Evolutionary conservation across 176 grass and related monocot genomes (phyloP), one percentile per base, ranked within the genome.

Genomic region (Coix lacrymajobi): DNA sequence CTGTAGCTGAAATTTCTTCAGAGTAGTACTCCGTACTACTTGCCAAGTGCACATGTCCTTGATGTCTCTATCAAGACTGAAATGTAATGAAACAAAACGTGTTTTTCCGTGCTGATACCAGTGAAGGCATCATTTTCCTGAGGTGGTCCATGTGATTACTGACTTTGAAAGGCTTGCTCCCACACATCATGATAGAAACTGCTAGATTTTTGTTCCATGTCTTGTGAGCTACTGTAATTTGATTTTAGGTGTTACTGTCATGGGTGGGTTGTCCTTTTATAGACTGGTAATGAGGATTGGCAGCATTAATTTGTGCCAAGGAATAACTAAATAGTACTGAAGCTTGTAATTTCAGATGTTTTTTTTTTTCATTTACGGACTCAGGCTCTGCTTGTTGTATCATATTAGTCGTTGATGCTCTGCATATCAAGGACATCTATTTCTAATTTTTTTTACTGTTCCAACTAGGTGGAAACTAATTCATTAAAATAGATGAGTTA

Each of bases 71-170:
- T 15, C 13, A 31, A 64, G 10, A 32, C 20, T 72, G 32, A 83
- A 54, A 43, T 54, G 65, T 19, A 24, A 34, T 48, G 5, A 49
- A 75, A 13, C 46, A 67, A 67, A 68, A 66, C n/a, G 41, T 87
- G 49, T 32, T 45, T 40, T 66, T 58, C 79, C 24, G 3, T 62
- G 61, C 12, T 80, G 32, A 22, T 71, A 25, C 24, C 6, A n/a
- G 37, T 29, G 0, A 66, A 74, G 45, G 3, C 58, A 58, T 34
- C 4, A 66, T 46, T 19, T 48, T 78, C 85, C 44, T 70, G 73
- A 67, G 39, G 16, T 57, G 45, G 43, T 74, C 44, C 81, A 30
- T 88, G 46, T 60, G 15, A 39, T 89, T 37, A 44, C 29, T 69
- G 60, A 51, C 76, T 80, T 61, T 39, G 48, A 66, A 39, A n/a